phyloP scores from a whole-genome alignment of 2,329 filamentous ascomycete genomes.

The Fusarium chuoi region DNA sequence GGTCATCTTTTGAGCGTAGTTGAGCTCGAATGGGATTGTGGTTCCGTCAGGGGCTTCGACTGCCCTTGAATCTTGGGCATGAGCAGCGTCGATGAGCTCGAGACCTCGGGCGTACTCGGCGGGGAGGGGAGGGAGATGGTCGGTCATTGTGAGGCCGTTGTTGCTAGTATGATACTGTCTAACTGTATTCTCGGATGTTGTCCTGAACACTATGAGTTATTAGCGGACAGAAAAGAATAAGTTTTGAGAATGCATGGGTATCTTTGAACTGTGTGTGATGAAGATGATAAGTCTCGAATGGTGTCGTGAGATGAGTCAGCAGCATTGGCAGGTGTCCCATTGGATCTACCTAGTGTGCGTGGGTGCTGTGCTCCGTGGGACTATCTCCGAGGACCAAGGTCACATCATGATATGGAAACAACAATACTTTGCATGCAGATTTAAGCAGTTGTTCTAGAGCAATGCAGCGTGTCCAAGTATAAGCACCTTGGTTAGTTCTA shows the following conservation, averaged over 20 bases:
- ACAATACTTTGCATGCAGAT: neutral
- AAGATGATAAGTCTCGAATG: neutral
- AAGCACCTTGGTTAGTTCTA: neutral
- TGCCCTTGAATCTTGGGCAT: conserved; percentile 50
- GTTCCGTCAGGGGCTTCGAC: conserved; percentile 56
- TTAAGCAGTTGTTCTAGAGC: neutral
- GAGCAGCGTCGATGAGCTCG: conserved; percentile 75
- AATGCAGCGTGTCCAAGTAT: neutral
- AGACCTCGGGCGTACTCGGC: conserved; percentile 64
- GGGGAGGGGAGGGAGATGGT: conserved; percentile 48
- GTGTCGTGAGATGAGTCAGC: conserved; percentile 43
- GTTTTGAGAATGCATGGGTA: neutral
- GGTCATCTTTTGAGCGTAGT: conserved; percentile 85
- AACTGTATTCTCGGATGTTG: neutral
- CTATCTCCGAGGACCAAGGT: neutral
- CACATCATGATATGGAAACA: neutral
- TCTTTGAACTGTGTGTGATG: neutral
- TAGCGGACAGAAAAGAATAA: neutral
- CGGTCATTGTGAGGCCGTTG: conserved; percentile 18
- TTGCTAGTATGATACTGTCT: neutral
- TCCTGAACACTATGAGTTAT: neutral
- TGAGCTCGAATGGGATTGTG: conserved; percentile 77
- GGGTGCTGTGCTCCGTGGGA: neutral
- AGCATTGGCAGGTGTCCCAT: conserved; percentile 24
- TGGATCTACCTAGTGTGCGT: conserved; percentile 23